Evolutionary conservation across 139 green algal species (phyloP).

Genomic region (Chlorella sp.): DNA sequence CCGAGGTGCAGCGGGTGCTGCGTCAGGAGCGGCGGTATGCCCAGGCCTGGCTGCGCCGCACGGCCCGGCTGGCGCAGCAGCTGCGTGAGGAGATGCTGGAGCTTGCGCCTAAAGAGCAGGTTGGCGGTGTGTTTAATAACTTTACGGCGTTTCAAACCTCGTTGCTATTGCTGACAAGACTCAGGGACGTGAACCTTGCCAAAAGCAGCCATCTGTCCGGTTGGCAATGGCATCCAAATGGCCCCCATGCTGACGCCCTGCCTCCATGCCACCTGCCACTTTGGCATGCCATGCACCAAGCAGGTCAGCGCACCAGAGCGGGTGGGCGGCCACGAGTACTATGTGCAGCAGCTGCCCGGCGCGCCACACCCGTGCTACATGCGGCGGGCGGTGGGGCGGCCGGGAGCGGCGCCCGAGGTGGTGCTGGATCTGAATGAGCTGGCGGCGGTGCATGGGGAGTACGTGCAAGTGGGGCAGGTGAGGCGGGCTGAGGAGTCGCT

Average conservation of each 20-base stretch:
- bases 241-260: too few relatives aligned
- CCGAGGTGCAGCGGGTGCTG: conserved; percentile 6
- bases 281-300: not conserved
- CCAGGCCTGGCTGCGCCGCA: not conserved
- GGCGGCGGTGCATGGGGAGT: conserved; percentile 27
- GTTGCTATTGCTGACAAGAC: not conserved
- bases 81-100: conserved; percentile 20
- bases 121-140: not conserved
- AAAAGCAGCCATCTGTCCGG: too few relatives aligned
- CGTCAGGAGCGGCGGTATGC: conserved; percentile 8
- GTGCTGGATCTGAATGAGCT: conserved; percentile 41
- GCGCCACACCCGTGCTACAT: conserved; percentile 26
- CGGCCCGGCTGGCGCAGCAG: not conserved
- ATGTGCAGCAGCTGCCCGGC: conserved; percentile 6
- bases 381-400: not conserved
- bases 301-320: conserved; percentile 3
- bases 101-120: conserved; percentile 3
- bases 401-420: conserved; percentile 7
- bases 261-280: not conserved
- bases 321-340: conserved; percentile 18
- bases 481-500: not conserved
- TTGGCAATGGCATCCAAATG: not conserved
- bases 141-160: too few relatives aligned
- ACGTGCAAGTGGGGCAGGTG: conserved; percentile 27
- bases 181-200: too few relatives aligned